phyloP scores from a whole-genome alignment of 805 yeast species.

The Lipomyces mesembrius region DNA sequence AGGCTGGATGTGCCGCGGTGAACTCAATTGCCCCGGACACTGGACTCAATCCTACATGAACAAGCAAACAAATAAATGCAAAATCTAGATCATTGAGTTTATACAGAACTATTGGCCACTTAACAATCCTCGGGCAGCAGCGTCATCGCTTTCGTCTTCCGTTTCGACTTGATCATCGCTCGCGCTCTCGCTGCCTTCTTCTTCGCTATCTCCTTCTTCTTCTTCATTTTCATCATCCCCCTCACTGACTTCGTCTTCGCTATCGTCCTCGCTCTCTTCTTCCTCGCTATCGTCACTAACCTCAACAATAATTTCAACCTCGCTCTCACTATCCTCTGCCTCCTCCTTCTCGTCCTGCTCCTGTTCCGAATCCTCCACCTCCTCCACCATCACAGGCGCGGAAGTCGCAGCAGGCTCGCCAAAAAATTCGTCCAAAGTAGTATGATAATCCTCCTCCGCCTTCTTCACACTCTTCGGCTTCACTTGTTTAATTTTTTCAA shows the following conservation, averaged over 20 bases:
- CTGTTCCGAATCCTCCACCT: constrained; percentile 39
- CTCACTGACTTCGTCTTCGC: constrained; percentile 45
- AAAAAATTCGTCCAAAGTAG: constrained; percentile 77
- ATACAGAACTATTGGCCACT: constrained; percentile 43
- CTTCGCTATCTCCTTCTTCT: constrained; percentile 43
- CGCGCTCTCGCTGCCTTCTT: constrained; percentile 37
- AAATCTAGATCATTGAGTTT: neutral
- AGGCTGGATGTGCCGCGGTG: neutral
- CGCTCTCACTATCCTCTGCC: constrained; percentile 31
- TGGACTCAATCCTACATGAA: neutral
- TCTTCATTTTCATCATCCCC: constrained; percentile 45
- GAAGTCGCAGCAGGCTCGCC: constrained; percentile 50
- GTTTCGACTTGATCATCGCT: constrained; percentile 37
- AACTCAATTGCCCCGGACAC: neutral
- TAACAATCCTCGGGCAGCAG: neutral
- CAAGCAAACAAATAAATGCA: neutral
- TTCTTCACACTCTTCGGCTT: constrained; percentile 11
- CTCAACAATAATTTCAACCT: constrained; percentile 42
- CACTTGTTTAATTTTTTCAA: neutral
- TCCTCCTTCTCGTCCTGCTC: constrained; percentile 41
- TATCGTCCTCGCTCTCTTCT: constrained; percentile 46
- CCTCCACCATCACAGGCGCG: constrained; percentile 38
- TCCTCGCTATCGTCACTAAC: constrained; percentile 42
- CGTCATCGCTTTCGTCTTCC: constrained; percentile 3
- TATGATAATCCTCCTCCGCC: constrained; percentile 27